These are phyloP conservation scores for Annulohypoxylon bovei DNA, from an alignment of 495 filamentous ascomycete species.

Conservation along the genomic window DNA sequence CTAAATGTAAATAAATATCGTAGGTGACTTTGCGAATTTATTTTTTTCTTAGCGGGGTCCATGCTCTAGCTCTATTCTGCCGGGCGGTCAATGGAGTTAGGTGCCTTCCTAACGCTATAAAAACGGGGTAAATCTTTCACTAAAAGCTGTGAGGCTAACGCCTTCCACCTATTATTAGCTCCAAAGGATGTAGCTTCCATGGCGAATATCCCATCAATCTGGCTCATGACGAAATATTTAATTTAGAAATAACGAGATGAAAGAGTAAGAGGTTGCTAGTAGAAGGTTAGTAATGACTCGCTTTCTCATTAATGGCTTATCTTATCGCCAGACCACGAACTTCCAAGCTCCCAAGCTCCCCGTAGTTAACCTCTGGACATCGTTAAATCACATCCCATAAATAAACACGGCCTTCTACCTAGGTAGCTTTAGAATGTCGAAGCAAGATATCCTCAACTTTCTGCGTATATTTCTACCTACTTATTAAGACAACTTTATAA, in stretches of 20 bases:
- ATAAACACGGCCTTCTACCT: too few relatives aligned
- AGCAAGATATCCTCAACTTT: neutral
- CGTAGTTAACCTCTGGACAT: neutral
- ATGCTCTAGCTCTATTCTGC: constrained; percentile 20
- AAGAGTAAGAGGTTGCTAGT: neutral
- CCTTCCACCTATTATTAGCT: neutral
- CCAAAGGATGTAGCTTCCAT: neutral
- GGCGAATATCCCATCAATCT: neutral
- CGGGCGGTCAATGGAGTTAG: constrained; percentile 25
- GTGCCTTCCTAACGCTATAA: neutral
- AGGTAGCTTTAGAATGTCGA: too few relatives aligned
- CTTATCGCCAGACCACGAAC: neutral
- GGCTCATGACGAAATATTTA: neutral
- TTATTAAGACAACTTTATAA: too few relatives aligned
- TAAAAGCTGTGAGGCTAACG: neutral
- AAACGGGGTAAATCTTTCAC: neutral
- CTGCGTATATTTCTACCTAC: neutral
- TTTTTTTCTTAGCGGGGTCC: constrained; percentile 1
- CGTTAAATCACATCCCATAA: neutral
- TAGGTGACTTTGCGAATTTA: neutral
- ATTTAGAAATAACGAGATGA: neutral
- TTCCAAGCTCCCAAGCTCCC: neutral
- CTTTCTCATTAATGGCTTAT: neutral
- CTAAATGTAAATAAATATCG: neutral
- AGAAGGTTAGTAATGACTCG: neutral